Base-by-base conservation (phyloP, 805 yeast species). In the Pichia occidentalis region DNA sequence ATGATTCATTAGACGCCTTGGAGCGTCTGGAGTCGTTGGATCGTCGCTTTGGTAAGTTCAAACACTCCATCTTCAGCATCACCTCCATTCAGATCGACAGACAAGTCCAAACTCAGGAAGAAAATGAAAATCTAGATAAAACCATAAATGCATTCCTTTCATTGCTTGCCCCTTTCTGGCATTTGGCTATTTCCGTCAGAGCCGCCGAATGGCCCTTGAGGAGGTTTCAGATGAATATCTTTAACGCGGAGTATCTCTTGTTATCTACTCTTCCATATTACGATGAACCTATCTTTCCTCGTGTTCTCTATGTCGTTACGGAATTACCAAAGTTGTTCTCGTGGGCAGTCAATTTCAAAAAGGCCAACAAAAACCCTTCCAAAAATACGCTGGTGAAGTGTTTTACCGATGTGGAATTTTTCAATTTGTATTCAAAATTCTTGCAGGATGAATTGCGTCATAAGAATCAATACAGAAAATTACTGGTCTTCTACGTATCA, bases 181-280 rank as follows among this genome's bases (percentile, higher is more conserved):
- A 77, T 46, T 62, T 87, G 37, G 71, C 77, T 17, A 85, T 94
- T 18, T 72, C 96, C 3, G 53, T 85, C 34, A 79, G 80, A 50
- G 90, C 96, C 5, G 68, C 86, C 10, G 98, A 92, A 65, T 92
- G 98, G 98, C 75, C 88, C 18, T 80, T 92, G 14, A 80, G 98
- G 64, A 73, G 97, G 50, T 92, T 79, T 65, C 80, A 86, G 54
- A 76, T 86, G 48, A 88, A 92, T 56, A 68, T 84, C 34, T 80
- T 82, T 52, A 86, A 84, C 52, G 64, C 87, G 0, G 97, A 90
- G 57, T 56, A 67, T 38, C 54, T 92, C 23, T 54, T 92, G 31
- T 60, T 90, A 40, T 69, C 88, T 3, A 71, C 83, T 1, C 67
- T 92, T 48, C 94, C 96, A n/a, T 85, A 82, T 61, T 85, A 80